These are phyloP conservation scores for Pseudocercospora pini-densiflorae DNA, from an alignment of 2,329 filamentous ascomycete genomes.

Conservation along the genomic window DNA sequence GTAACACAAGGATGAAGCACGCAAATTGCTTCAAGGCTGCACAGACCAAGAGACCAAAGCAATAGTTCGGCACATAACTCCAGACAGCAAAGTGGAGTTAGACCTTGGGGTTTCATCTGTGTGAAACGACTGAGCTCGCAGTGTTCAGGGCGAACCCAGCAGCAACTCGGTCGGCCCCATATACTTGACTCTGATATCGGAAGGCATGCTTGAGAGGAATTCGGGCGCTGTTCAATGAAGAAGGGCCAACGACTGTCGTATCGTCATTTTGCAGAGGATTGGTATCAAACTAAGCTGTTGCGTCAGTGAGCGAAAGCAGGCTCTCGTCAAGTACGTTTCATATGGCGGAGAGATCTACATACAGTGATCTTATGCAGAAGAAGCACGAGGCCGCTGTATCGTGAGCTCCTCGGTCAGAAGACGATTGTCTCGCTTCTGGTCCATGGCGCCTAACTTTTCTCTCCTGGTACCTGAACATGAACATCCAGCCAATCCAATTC, in stretches of 20 bases:
- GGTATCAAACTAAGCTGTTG: neutral
- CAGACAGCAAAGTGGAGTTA: neutral
- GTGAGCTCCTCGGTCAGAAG: neutral
- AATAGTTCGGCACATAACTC: neutral
- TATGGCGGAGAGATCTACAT: slow-evolving; percentile 3
- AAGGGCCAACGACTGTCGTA: neutral
- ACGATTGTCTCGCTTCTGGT: neutral
- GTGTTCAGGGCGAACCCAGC: neutral
- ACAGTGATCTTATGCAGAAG: neutral
- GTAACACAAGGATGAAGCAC: slow-evolving; percentile 9
- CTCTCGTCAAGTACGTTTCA: slow-evolving; percentile 5
- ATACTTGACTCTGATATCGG: slow-evolving; percentile 5
- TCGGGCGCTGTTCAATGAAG: neutral
- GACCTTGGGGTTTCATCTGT: slow-evolving; percentile 8
- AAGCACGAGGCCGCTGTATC: neutral
- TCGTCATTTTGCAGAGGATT: slow-evolving; percentile 4
- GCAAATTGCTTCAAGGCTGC: slow-evolving; percentile 12
- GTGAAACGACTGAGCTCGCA: slow-evolving; percentile 3
- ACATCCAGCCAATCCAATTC: neutral
- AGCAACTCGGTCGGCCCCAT: neutral
- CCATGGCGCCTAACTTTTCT: neutral
- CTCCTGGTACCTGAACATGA: neutral
- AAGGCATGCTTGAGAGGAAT: slow-evolving; percentile 1
- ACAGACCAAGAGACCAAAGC: slow-evolving; percentile 1
- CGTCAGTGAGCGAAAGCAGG: neutral